Evolutionary conservation across 2,329 filamentous ascomycete genomes (phyloP).

Genomic region (Apiospora sp.): DNA sequence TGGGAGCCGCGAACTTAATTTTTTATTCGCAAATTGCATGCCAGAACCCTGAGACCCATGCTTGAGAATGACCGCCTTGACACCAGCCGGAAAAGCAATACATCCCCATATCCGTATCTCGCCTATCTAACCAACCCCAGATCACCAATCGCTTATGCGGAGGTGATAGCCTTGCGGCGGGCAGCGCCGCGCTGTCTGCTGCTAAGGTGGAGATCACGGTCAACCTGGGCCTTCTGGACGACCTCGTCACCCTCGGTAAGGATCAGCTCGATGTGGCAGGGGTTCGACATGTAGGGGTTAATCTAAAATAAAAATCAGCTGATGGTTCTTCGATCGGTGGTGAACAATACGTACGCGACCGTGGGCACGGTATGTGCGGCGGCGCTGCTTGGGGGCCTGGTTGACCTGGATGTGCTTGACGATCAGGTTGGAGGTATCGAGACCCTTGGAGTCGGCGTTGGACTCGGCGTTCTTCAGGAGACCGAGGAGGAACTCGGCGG

Average conservation of each 20-base stretch:
- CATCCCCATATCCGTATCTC: constrained; percentile 38
- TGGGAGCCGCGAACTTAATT: constrained; percentile 40
- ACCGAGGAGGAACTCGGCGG: constrained; percentile 95
- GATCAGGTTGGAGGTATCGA: constrained; percentile 95
- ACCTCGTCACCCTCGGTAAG: constrained; percentile 97
- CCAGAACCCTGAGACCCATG: constrained; percentile 45
- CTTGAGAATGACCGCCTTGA: constrained; percentile 46
- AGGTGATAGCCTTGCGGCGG: constrained; percentile 69
- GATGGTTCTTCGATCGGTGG: constrained; percentile 16
- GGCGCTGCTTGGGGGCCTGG: constrained; percentile 99
- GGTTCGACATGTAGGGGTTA: constrained; percentile 99
- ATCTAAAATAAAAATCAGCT: constrained; percentile 65
- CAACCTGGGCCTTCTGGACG: constrained; percentile 85
- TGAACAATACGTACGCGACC: constrained; percentile 82
- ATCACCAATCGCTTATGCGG: constrained; percentile 58
- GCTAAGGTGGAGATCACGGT: constrained; percentile 76
- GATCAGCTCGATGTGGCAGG: constrained; percentile 99
- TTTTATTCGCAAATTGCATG: constrained; percentile 42
- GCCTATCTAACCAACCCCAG: constrained; percentile 40
- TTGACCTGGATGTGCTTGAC: constrained; percentile 99
- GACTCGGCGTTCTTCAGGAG: constrained; percentile 98
- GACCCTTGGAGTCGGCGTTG: constrained; percentile 96
- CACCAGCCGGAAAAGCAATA: constrained; percentile 47
- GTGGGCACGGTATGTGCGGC: constrained; percentile 99
- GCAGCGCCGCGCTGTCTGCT: constrained; percentile 89